Percentiles rank a stretch among this genome's conserved stretches.
phyloP scores from a whole-genome alignment of 2,329 filamentous ascomycete species.

The Pestalotiopsis sp. region DNA sequence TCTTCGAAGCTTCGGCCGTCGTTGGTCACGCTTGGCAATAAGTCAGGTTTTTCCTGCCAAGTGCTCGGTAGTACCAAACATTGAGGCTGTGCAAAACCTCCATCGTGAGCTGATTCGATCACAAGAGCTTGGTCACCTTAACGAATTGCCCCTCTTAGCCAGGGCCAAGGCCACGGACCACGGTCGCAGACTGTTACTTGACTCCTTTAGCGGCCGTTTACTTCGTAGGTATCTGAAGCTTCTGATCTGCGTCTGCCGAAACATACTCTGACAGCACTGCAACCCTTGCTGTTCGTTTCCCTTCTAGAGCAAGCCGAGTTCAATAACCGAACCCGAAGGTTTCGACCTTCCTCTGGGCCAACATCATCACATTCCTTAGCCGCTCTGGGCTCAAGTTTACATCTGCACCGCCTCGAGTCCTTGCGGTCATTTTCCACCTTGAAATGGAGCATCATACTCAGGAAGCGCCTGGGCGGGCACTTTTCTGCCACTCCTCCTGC shows the following conservation, averaged over 20 bases:
- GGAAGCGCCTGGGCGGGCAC: background rate
- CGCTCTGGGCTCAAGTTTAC: background rate
- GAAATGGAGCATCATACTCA: background rate
- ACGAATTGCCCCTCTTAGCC: background rate
- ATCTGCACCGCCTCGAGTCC: background rate
- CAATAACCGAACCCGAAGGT: background rate
- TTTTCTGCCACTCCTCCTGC: slow-evolving; percentile 1
- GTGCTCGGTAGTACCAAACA: background rate
- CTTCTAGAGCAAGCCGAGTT: background rate
- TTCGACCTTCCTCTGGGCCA: background rate
- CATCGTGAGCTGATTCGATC: background rate
- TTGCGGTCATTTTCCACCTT: background rate
- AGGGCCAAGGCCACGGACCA: background rate
- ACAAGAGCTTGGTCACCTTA: background rate
- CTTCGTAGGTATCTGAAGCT: background rate
- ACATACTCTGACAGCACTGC: background rate
- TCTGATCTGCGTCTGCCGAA: background rate
- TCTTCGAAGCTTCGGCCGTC: background rate
- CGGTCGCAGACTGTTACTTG: background rate
- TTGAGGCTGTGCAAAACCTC: background rate
- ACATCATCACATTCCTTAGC: slow-evolving; percentile 1
- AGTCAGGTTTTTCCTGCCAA: background rate
- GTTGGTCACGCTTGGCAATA: background rate
- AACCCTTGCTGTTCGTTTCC: background rate
- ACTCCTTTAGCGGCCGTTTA: background rate